Conservation (phyloP, 169 alveolate species). For the Plasmodium inui region DNA sequence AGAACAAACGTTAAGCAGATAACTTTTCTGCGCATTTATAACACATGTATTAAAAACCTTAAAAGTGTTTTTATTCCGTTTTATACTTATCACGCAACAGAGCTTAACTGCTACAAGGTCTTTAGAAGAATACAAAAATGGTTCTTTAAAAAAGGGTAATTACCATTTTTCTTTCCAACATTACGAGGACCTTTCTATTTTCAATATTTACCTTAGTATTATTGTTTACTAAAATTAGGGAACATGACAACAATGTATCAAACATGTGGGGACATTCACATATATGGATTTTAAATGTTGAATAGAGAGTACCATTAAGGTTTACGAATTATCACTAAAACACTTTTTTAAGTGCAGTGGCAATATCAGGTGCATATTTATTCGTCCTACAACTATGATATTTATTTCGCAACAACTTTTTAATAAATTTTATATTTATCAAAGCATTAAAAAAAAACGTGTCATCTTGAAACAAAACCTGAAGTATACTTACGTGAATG, state of each 20-base stretch:
- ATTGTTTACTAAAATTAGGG: not conserved
- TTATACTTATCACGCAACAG: not conserved
- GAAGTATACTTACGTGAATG: not conserved
- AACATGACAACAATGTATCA: not conserved
- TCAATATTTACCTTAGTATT: not conserved
- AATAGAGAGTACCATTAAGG: not conserved
- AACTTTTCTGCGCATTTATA: not conserved
- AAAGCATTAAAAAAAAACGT: not conserved
- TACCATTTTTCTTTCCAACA: not conserved
- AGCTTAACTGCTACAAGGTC: not conserved
- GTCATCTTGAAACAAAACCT: not conserved
- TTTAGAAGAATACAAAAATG: not conserved
- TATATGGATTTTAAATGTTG: not conserved
- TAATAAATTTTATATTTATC: not conserved
- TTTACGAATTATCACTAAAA: not conserved
- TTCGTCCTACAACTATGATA: not conserved
- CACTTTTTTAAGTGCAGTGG: slow-evolving; percentile 1
- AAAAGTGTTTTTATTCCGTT: not conserved
- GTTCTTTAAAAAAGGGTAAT: not conserved
- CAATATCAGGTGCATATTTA: not conserved
- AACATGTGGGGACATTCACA: not conserved
- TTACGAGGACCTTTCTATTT: not conserved
- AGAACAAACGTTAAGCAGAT: not conserved
- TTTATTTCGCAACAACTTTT: not conserved
- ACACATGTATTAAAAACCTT: not conserved